phyloP scores from a whole-genome alignment of 495 filamentous ascomycete species.

The Polyplosphaeria fusca region DNA sequence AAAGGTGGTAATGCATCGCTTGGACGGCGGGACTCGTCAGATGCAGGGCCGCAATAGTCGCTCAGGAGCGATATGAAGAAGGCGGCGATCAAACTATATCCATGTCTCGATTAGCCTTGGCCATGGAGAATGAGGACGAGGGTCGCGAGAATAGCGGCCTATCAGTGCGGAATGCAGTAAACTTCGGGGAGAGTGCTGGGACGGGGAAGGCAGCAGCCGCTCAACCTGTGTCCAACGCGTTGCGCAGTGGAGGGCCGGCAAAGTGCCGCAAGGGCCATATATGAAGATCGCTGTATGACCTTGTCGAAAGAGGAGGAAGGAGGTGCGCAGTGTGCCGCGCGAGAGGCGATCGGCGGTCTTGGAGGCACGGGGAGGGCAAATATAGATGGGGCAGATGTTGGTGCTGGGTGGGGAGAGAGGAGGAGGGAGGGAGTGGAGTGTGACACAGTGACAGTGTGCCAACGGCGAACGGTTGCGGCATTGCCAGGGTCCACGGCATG shows the following conservation, averaged over 20 bases:
- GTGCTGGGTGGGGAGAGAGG: not conserved
- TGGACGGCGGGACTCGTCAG: not conserved
- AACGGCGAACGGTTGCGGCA: too few species aligned
- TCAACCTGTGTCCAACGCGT: not conserved
- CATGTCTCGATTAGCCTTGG: not conserved
- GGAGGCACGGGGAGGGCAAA: not conserved
- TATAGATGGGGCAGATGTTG: not conserved
- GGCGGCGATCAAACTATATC: not conserved
- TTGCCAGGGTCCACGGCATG: too few species aligned
- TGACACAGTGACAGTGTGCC: not conserved
- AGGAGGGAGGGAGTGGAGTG: not conserved
- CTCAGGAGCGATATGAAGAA: not conserved
- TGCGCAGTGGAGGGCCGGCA: not conserved
- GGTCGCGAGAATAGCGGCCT: not conserved
- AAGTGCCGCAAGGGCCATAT: not conserved
- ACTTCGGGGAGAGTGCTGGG: not conserved
- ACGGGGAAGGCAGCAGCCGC: not conserved
- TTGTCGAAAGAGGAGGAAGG: constrained; percentile 1
- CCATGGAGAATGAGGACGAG: not conserved
- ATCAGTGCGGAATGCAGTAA: not conserved
- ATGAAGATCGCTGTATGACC: constrained; percentile 2
- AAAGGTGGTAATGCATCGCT: not conserved
- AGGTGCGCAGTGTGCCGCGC: constrained; percentile 10
- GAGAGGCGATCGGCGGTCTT: not conserved
- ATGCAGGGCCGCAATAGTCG: not conserved